Evolutionary conservation across 352 stramenopile species (phyloP), one percentile per base, ranked within the genome.

Genomic region (Aphanomyces stellatus): DNA sequence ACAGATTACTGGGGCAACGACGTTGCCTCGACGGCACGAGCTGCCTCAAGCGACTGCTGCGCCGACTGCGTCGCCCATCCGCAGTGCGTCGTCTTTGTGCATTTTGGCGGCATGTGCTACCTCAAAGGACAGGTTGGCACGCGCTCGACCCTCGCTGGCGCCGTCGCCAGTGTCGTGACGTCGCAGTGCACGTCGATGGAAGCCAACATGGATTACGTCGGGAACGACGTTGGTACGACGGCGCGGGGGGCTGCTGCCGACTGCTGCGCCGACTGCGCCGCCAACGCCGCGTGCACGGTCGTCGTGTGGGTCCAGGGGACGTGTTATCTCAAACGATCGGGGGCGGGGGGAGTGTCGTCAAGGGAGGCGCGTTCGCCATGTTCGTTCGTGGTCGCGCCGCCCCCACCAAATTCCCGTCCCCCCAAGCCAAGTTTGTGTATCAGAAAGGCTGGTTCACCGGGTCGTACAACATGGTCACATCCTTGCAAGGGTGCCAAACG

Each of bases 391-490:
- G 51, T 17, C 25, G 28, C 51, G 43, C 33, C n/a, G n/a, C n/a
- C n/a, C n/a, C n/a, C n/a, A n/a, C n/a, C n/a, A n/a, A n/a, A n/a
- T n/a, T n/a, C n/a, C n/a, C n/a, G n/a, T n/a, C n/a, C n/a, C n/a
- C n/a, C n/a, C n/a, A n/a, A n/a, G n/a, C n/a, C n/a, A n/a, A n/a
- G n/a, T n/a, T n/a, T n/a, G n/a, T n/a, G n/a, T n/a, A n/a, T n/a
- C n/a, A n/a, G n/a, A n/a, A n/a, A n/a, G n/a, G n/a, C n/a, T n/a
- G n/a, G n/a, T n/a, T n/a, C 30, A 22, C 24, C 13, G 81, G 83
- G 41, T 57, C 63, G 42, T 92, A 90, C 71, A 62, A 87, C 4
- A 84, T 85, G 73, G 83, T 92, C 71, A 90, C 83, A 22, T 72
- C 90, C 72, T 70, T 88, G n/a, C 69, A 41, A 1, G 78, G 74